Conservation (phyloP, 768 basidiomycete genomes). For the Rhizopogon rudus region DNA sequence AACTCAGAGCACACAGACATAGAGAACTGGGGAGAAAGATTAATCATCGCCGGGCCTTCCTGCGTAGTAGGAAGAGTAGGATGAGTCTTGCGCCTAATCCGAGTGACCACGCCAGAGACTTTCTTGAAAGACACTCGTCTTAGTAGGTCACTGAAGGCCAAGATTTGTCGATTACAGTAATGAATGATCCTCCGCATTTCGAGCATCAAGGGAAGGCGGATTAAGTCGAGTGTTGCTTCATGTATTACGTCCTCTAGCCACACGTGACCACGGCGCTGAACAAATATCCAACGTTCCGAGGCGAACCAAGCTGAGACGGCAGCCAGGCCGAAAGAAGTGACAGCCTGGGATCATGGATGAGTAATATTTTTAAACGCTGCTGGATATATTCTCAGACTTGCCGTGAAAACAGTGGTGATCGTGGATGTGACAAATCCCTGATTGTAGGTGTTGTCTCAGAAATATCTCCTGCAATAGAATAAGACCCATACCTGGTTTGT, state of each 20-base stretch:
- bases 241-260: conserved; percentile 45
- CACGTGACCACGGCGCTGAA: conserved; percentile 42
- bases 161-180: conserved; percentile 20
- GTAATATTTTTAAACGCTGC: background rate
- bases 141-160: conserved; percentile 15
- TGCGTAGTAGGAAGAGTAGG: background rate
- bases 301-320: conserved; percentile 53
- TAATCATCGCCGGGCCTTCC: background rate
- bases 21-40: conserved; percentile 4
- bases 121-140: conserved; percentile 13
- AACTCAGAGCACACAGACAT: conserved; percentile 21
- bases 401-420: conserved; percentile 71
- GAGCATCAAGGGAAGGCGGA: conserved; percentile 21
- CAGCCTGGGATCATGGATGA: conserved; percentile 19
- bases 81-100: background rate
- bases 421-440: conserved; percentile 60
- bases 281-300: conserved; percentile 46
- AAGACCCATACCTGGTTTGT: conserved; percentile 53
- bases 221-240: conserved; percentile 21
- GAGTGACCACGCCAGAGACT: background rate
- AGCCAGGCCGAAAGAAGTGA: conserved; percentile 38
- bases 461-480: conserved; percentile 8
- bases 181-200: conserved; percentile 1
- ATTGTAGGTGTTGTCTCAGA: conserved; percentile 3
- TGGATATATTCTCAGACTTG: conserved; percentile 10